Conservation (phyloP, 139 green algal species). For the Chlorella sorokiniana region DNA sequence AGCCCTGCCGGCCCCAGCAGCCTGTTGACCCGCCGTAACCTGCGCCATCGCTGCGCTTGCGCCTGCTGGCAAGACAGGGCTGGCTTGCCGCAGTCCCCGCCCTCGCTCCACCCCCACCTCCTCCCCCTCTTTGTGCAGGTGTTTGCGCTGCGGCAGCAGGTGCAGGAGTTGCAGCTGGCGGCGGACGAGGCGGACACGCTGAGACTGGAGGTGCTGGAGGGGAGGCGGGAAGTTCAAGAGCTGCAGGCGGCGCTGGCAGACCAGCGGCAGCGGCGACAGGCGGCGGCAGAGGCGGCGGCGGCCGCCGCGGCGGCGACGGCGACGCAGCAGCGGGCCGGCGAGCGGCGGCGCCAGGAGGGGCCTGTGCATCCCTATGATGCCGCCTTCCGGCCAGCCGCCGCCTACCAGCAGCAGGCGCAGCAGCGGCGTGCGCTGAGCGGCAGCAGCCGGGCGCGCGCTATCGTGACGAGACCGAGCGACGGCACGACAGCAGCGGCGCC, state of each 20-base stretch:
- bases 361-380: constrained; percentile 8
- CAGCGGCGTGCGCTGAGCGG: neutral
- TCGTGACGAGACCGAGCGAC: no score
- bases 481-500: neutral
- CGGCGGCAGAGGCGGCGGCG: neutral
- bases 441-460: neutral
- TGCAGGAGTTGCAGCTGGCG: neutral
- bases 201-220: constrained; percentile 15
- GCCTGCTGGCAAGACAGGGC: no score
- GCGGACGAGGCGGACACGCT: constrained; percentile 10
- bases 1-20: no score
- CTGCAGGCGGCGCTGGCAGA: neutral
- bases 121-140: neutral
- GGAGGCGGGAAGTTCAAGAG: neutral
- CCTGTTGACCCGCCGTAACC: no score
- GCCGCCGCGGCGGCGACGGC: neutral
- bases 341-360: neutral
- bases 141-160: constrained; percentile 16
- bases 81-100: neutral
- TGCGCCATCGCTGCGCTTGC: no score
- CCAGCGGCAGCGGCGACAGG: neutral
- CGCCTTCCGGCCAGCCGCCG: neutral
- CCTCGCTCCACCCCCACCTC: neutral
- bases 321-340: neutral
- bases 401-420: neutral